Conservation (phyloP, 2,329 filamentous ascomycete species). For the Botrytis byssoidea region DNA sequence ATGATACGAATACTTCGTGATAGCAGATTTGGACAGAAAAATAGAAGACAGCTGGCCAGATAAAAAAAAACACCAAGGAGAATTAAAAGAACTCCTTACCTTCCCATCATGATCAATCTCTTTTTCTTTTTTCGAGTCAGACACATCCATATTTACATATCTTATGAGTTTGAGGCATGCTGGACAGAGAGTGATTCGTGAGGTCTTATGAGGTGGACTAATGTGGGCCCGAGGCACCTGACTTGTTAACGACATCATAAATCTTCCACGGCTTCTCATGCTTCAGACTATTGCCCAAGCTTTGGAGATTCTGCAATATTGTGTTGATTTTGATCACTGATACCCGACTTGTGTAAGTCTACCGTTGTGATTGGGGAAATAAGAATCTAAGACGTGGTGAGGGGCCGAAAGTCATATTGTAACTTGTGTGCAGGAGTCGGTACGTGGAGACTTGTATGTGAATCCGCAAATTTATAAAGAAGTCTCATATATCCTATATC, state of each 20-base stretch:
- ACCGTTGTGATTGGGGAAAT: neutral
- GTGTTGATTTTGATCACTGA: neutral
- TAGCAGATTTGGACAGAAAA: neutral
- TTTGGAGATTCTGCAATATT: neutral
- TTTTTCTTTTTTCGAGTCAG: slow-evolving; percentile 6
- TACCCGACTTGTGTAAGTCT: neutral
- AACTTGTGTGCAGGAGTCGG: neutral
- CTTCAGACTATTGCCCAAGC: neutral
- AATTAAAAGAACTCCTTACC: neutral
- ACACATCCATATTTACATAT: slow-evolving; percentile 13
- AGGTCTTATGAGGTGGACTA: neutral
- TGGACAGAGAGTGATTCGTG: neutral
- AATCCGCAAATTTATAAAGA: neutral
- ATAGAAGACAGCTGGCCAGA: slow-evolving; percentile 7
- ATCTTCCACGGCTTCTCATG: neutral
- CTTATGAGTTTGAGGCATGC: neutral
- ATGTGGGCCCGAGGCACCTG: slow-evolving; percentile 8
- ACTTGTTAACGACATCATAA: neutral
- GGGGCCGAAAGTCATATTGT: neutral
- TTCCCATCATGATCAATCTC: neutral
- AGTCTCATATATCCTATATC: neutral
- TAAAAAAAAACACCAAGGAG: neutral
- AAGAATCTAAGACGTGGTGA: neutral
- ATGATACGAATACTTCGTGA: neutral
- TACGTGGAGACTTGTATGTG: too few species aligned